Evolutionary conservation across 768 basidiomycete genomes (phyloP).

Genomic region (Cystobasidiopsis lactophilus): DNA sequence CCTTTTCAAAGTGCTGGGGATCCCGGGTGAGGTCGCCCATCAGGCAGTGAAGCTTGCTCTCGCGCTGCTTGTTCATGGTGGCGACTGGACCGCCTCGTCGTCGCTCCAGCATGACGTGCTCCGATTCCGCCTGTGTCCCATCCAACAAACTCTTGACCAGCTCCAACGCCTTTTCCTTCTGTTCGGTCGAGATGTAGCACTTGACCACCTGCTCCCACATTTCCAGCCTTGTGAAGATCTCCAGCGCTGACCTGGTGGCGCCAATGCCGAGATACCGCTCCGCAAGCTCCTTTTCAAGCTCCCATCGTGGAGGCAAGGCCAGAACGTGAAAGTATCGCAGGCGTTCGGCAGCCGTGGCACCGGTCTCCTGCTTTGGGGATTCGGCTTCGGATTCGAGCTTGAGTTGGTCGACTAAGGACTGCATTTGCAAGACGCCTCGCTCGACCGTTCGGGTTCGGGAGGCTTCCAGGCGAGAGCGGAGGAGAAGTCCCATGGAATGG

Average conservation of each 20-base stretch:
- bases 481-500: slow-evolving; percentile 84
- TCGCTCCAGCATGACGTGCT: slow-evolving; percentile 31
- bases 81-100: slow-evolving; percentile 6
- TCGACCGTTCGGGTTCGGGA: slow-evolving; percentile 78
- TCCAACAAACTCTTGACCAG: slow-evolving; percentile 70
- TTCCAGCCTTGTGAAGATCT: slow-evolving; percentile 79
- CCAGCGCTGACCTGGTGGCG: slow-evolving; percentile 68
- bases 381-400: slow-evolving; percentile 15
- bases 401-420: slow-evolving; percentile 82
- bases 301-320: slow-evolving; percentile 74
- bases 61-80: slow-evolving; percentile 37
- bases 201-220: slow-evolving; percentile 96
- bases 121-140: slow-evolving; percentile 63
- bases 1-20: slow-evolving; percentile 49
- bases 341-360: slow-evolving; percentile 43
- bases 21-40: slow-evolving; percentile 74
- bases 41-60: slow-evolving; percentile 86
- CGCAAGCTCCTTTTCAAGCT: slow-evolving; percentile 76
- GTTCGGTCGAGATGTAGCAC: slow-evolving; percentile 59
- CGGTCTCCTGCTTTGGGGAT: slow-evolving; percentile 9
- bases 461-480: slow-evolving; percentile 77
- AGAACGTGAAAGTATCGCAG: slow-evolving; percentile 59
- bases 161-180: slow-evolving; percentile 42
- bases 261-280: slow-evolving; percentile 61
- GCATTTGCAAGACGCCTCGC: slow-evolving; percentile 72